Evolutionary conservation across 441 rosid species (phyloP).

Genomic region (Kokia cookei): DNA sequence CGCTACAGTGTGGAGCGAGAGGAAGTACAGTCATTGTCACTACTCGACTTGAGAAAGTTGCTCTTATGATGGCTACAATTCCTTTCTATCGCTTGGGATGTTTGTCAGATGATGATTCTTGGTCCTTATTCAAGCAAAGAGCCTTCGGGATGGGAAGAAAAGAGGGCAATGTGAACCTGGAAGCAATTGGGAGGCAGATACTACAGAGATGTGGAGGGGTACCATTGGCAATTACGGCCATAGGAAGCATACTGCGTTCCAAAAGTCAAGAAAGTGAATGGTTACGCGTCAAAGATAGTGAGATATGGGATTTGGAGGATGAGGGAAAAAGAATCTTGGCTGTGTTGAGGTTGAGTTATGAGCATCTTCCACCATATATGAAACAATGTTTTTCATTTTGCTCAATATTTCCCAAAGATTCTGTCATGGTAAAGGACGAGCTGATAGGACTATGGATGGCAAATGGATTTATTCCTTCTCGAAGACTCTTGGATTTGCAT

Average conservation of each 20-base stretch:
- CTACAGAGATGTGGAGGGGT: not conserved
- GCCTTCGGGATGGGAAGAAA: not conserved
- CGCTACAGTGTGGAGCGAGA: not conserved
- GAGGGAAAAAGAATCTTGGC: not conserved
- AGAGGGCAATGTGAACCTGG: not conserved
- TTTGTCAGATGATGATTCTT: conserved; percentile 1
- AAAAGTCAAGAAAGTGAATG: not conserved
- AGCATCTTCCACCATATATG: not conserved
- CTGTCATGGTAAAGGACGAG: not conserved
- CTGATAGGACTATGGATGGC: not conserved
- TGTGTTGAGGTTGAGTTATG: not conserved
- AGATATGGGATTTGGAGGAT: not conserved
- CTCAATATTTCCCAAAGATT: not conserved
- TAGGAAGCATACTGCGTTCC: not conserved
- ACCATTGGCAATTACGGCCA: not conserved
- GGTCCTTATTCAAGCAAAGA: not conserved
- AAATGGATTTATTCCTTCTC: too few relatives aligned
- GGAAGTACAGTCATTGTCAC: conserved; percentile 1
- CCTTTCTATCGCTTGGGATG: not conserved
- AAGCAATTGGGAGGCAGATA: not conserved
- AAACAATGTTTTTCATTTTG: not conserved
- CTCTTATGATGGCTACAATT: not conserved
- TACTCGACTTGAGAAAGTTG: not conserved
- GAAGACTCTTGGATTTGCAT: too few relatives aligned
- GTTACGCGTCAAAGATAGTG: too few relatives aligned